Evolutionary conservation across 164 flowering plant species (phyloP), one percentile per base, ranked within the genome.

Genomic region (Nymphaea thermarum): DNA sequence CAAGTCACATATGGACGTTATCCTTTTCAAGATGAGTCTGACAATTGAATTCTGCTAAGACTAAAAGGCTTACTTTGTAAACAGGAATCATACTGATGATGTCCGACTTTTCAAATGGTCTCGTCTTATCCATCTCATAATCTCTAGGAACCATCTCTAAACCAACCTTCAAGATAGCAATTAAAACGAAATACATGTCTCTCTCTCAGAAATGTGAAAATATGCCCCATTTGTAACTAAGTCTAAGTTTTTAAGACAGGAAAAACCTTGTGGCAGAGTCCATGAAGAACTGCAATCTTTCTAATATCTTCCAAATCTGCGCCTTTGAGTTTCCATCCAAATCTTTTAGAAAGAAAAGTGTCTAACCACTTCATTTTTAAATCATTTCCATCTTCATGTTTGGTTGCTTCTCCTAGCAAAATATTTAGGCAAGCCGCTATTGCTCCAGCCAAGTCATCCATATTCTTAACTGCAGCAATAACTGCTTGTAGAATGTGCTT

Each of bases 191-290:
- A 25, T 25, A 25, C 36, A 25, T 25, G 36, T 25, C 36, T 25
- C 36, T 25, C 36, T 25, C 36, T 25, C 36, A 25, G 36, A 25
- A 25, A 25, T 25, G 36, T 25, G 36, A 25, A 25, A 25, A 25
- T 25, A 25, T 25, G 36, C 36, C 36, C 36, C 36, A 25, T 25
- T 25, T 25, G 36, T 25, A 25, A 25, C 36, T 25, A 25, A 25
- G 36, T 25, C 36, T 25, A 25, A 25, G 36, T 25, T 25, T 25
- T 25, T 25, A 1, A 25, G 36, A 25, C 36, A 25, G 36, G 5
- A 43, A 55, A 6, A 80, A 88, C 98, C 96, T 88, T 93, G 53
- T 88, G 93, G 80, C 96, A 90, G 65, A 93, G 84, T 43, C 96
- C 98, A 60, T 91, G 79, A 36, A 90, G 93, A 76, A 93, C 83